A percentile compares a stretch with the other conserved stretches of the same genome.
Conservation (phyloP, 116 monocot species). For the Cymodocea nodosa region DNA sequence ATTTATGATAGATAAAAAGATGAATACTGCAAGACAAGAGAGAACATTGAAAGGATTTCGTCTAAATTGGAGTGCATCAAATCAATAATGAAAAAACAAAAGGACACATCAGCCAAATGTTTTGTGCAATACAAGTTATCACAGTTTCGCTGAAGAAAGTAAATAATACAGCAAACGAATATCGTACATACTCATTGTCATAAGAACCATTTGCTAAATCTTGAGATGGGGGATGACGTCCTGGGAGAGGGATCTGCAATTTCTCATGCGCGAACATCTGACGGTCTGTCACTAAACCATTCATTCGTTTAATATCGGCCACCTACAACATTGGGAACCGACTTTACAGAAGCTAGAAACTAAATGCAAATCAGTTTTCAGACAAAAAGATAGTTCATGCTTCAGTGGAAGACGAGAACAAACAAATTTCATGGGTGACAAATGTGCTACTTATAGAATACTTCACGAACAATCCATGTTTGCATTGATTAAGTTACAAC, state of each 20-base stretch:
- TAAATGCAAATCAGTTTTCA: no score
- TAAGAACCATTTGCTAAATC: constrained; percentile 42
- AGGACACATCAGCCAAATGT: no score
- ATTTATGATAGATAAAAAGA: no score
- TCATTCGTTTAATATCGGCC: constrained; percentile 71
- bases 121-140: no score
- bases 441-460: background rate
- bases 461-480: background rate
- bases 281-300: constrained; percentile 72
- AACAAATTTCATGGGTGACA: no score
- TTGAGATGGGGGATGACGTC: constrained; percentile 36
- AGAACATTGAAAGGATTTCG: no score
- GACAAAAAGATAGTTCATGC: no score
- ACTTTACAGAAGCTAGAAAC: background rate
- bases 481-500: background rate
- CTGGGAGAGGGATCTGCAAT: constrained; percentile 64
- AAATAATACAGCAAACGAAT: constrained; percentile 3
- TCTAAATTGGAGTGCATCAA: no score
- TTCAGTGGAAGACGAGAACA: no score
- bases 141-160: constrained; percentile 3
- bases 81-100: no score
- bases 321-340: constrained; percentile 32
- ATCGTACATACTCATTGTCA: constrained; percentile 31
- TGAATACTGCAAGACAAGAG: no score
- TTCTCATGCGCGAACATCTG: constrained; percentile 89